Evolutionary conservation across 106 monocot species (phyloP).

Genomic region (Dendrobium huoshanense): DNA sequence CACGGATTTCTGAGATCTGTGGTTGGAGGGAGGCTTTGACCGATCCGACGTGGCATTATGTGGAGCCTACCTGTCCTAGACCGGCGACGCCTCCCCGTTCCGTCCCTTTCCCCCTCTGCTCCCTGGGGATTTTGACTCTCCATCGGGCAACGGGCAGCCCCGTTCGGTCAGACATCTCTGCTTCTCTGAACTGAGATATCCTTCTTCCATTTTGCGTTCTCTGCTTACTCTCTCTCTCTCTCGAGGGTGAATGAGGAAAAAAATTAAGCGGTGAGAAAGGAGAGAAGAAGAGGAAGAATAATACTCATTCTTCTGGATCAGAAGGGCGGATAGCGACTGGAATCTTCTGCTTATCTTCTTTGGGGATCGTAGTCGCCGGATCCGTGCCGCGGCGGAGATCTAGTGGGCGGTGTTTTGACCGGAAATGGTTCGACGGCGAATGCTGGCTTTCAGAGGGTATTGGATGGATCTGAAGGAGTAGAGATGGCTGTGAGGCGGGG

Average conservation of each 20-base stretch:
- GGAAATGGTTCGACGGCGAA: not conserved
- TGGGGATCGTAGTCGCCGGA: not conserved
- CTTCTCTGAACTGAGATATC: not conserved
- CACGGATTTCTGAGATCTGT: not conserved
- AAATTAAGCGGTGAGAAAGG: not conserved
- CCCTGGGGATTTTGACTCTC: not conserved
- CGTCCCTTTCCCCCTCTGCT: not conserved
- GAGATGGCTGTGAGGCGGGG: not conserved
- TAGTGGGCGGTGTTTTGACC: not conserved
- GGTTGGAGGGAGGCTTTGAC: not conserved
- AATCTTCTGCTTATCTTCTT: constrained; percentile 1
- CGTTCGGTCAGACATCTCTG: not conserved
- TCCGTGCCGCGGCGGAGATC: not conserved
- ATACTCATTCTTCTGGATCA: not conserved
- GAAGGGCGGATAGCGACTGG: not conserved
- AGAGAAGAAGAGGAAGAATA: not conserved
- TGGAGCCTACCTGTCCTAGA: not conserved
- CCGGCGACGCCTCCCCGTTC: not conserved
- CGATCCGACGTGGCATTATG: not conserved
- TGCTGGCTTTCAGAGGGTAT: not conserved
- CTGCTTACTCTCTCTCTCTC: too few relatives aligned
- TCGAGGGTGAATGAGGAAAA: not conserved
- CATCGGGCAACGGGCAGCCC: not conserved
- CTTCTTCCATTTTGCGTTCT: not conserved
- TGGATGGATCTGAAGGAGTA: constrained; percentile 7